Evolutionary conservation across 345 rosid genomes (phyloP).

Genomic region (Corymbia maculata): DNA sequence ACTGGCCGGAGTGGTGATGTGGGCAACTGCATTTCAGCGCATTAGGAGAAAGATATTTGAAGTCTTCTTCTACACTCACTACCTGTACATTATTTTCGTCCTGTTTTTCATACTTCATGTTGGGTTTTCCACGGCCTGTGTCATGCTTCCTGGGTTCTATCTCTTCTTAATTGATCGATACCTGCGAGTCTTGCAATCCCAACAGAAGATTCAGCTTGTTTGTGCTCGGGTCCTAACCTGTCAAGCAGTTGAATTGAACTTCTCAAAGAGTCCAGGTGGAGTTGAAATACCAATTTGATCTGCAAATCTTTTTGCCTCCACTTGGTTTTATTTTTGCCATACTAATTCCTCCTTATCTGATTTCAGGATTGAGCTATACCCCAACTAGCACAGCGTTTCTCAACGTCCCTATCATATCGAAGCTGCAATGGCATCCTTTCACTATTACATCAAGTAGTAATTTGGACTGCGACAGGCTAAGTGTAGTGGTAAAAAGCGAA

Average conservation of each 20-base stretch:
- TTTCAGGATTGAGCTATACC: slow-evolving; percentile 48
- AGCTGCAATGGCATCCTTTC: slow-evolving; percentile 91
- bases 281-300: neutral
- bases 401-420: slow-evolving; percentile 66
- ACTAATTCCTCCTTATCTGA: neutral
- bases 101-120: slow-evolving; percentile 44
- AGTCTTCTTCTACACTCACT: slow-evolving; percentile 54
- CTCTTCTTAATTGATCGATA: slow-evolving; percentile 49
- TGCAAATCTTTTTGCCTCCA: neutral
- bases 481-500: slow-evolving; percentile 42
- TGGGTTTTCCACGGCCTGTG: slow-evolving; percentile 30
- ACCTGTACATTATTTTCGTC: slow-evolving; percentile 41
- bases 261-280: slow-evolving; percentile 37
- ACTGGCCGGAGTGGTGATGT: slow-evolving; percentile 33
- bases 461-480: slow-evolving; percentile 45
- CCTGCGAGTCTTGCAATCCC: slow-evolving; percentile 53
- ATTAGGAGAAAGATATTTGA: slow-evolving; percentile 41
- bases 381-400: slow-evolving; percentile 62
- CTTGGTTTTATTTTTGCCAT: neutral
- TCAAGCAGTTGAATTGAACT: slow-evolving; percentile 36
- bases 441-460: slow-evolving; percentile 53
- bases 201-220: slow-evolving; percentile 13
- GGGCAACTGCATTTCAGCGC: slow-evolving; percentile 29
- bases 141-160: slow-evolving; percentile 45
- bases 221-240: slow-evolving; percentile 41